Conservation (phyloP, 441 rosid genomes). For the Euphorbia schlechtendalii region DNA sequence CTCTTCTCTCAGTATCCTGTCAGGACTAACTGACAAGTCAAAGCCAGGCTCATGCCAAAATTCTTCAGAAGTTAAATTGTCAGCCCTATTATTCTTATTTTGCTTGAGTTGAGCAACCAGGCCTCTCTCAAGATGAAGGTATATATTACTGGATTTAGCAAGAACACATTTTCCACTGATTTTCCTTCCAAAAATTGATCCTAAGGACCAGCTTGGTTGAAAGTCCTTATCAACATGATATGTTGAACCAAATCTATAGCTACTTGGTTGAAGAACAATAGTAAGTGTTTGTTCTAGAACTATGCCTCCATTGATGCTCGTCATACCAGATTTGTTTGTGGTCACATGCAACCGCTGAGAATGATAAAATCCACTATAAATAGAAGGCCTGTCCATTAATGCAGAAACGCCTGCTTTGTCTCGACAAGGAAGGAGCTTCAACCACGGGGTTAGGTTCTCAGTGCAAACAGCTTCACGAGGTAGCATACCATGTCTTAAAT, state of each 20-base stretch:
- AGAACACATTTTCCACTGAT: slow-evolving; percentile 60
- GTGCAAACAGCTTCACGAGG: slow-evolving; percentile 99
- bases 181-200: slow-evolving; percentile 76
- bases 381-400: slow-evolving; percentile 81
- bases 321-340: slow-evolving; percentile 18
- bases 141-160: slow-evolving; percentile 63
- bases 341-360: slow-evolving; percentile 73
- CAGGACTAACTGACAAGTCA: slow-evolving; percentile 61
- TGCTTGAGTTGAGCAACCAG: slow-evolving; percentile 36
- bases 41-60: slow-evolving; percentile 33
- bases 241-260: slow-evolving; percentile 19
- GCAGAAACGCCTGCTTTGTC: slow-evolving; percentile 83
- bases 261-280: slow-evolving; percentile 64
- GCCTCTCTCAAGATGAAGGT: slow-evolving; percentile 62
- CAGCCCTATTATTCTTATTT: slow-evolving; percentile 21
- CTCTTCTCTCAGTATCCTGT: slow-evolving; percentile 49
- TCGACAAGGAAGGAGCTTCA: slow-evolving; percentile 94
- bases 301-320: slow-evolving; percentile 39
- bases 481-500: slow-evolving; percentile 74
- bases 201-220: slow-evolving; percentile 82
- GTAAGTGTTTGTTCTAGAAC: slow-evolving; percentile 79
- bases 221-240: slow-evolving; percentile 27
- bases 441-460: slow-evolving; percentile 97
- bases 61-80: slow-evolving; percentile 22
- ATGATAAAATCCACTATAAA: slow-evolving; percentile 85